Percentiles rank a stretch among this genome's conserved stretches.
These are phyloP conservation scores for Sutorius australiensis DNA, from an alignment of 768 basidiomycete species.

Conservation along the genomic window DNA sequence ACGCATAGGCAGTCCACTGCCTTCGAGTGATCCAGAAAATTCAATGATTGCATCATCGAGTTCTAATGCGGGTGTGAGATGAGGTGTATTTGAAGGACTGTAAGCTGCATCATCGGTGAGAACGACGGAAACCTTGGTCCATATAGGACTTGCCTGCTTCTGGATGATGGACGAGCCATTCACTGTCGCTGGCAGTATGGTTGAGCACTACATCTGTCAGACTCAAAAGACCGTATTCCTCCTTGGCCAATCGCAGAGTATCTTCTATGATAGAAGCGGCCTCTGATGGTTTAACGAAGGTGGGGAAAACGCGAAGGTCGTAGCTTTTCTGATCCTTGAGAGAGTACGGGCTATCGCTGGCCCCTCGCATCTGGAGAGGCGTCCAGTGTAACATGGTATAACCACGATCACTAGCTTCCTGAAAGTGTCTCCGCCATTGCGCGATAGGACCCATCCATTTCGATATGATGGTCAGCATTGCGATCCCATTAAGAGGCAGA, in stretches of 20 bases:
- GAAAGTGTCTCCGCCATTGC: constrained; percentile 76
- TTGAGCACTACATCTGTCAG: constrained; percentile 96
- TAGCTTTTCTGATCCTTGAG: constrained; percentile 85
- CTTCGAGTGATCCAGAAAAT: constrained; percentile 64
- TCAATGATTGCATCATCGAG: constrained; percentile 83
- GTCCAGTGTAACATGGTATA: constrained; percentile 99
- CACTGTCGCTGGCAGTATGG: constrained; percentile 92
- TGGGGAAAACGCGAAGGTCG: constrained; percentile 67
- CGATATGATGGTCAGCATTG: constrained; percentile 86
- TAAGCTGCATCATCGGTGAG: constrained; percentile 53
- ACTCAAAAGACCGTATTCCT: constrained; percentile 85
- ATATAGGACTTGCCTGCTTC: constrained; percentile 69
- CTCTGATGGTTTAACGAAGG: constrained; percentile 40
- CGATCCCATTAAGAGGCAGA: constrained; percentile 82
- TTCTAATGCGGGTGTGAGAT: constrained; percentile 88
- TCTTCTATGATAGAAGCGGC: constrained; percentile 58
- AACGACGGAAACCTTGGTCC: not conserved
- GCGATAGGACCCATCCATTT: constrained; percentile 95
- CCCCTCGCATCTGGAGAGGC: constrained; percentile 88
- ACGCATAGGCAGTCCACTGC: constrained; percentile 66
- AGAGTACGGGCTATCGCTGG: constrained; percentile 89
- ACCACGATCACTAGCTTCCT: constrained; percentile 81
- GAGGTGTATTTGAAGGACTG: constrained; percentile 87
- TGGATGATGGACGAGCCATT: constrained; percentile 90
- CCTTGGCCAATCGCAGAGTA: constrained; percentile 65